phyloP scores from a whole-genome alignment of 2,329 filamentous ascomycete species.

The Neophaeococcomyces aloes region DNA sequence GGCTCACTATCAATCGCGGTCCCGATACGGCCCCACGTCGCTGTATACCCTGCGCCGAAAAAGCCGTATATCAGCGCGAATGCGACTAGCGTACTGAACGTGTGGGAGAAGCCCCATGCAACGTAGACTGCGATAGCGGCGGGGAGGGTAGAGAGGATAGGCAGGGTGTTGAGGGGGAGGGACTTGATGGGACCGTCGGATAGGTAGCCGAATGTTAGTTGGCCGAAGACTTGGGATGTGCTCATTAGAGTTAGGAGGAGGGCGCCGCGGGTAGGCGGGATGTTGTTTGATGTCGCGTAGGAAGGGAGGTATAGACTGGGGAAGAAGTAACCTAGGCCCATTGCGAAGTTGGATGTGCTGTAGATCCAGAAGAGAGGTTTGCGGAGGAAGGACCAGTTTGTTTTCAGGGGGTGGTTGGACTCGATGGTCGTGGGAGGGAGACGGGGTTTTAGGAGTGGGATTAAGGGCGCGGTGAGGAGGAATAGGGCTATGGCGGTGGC shows the following conservation, averaged over 20 bases:
- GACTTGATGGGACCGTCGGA: slow-evolving; percentile 34
- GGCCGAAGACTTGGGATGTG: slow-evolving; percentile 25
- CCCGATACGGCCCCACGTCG: slow-evolving; percentile 35
- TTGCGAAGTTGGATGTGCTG: slow-evolving; percentile 31
- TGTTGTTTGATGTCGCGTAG: slow-evolving; percentile 23
- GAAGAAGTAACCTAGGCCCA: slow-evolving; percentile 30
- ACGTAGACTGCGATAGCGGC: slow-evolving; percentile 33
- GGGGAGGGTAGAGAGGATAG: slow-evolving; percentile 33
- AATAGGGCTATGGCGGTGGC: slow-evolving; percentile 33
- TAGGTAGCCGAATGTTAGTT: slow-evolving; percentile 26
- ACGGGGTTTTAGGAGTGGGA: slow-evolving; percentile 32
- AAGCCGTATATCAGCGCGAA: slow-evolving; percentile 37
- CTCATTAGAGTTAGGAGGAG: slow-evolving; percentile 18
- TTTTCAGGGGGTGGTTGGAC: slow-evolving; percentile 14
- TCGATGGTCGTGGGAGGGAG: background rate
- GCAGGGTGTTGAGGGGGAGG: slow-evolving; percentile 31
- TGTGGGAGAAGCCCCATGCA: slow-evolving; percentile 38
- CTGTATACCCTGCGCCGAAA: slow-evolving; percentile 35
- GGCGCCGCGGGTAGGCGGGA: slow-evolving; percentile 12
- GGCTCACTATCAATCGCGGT: slow-evolving; percentile 11
- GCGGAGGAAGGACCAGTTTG: slow-evolving; percentile 28
- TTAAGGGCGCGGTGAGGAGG: slow-evolving; percentile 28
- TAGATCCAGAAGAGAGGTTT: slow-evolving; percentile 35
- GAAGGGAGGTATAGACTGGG: slow-evolving; percentile 31
- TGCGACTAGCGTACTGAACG: slow-evolving; percentile 31